Evolutionary conservation across 768 basidiomycete species (phyloP), one percentile per base, ranked within the genome.

Genomic region (Xerocomellus intermedius): DNA sequence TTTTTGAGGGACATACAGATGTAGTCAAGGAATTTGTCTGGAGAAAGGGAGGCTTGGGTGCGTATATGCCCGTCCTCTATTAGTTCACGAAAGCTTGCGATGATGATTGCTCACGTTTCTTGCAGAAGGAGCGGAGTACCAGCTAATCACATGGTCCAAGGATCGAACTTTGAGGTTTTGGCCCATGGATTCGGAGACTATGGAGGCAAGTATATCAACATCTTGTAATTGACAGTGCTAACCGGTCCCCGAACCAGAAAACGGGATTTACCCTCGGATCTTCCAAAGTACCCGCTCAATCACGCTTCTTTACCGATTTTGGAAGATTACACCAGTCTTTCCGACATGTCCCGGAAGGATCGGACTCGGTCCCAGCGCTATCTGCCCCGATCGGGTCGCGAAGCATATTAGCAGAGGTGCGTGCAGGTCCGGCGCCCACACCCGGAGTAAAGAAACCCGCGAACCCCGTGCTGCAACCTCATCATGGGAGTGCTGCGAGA

Each of bases 1-100:
- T 77, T 8, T 96, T 95, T 60, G 88, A 91, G 61, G 94, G 94
- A 0, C 94, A 96, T 71, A 82, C 84, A 0, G 94, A 96, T 59
- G 92, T 94, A 2, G 96, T 98, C 19, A 97, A 96, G 65, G 96
- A 99, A 73, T 99, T 96, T 68, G 94, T 99, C 2, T 99, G 97
- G 97, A 77, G 97, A 56, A 83, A 79, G 64, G 81, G 86, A 3
- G 80, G 79, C 6, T 62, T 73, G 58, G 84, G 87, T 84, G 19
- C 71, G 66, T 48, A 12, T 36, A 0, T 32, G 2, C 5, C 22
- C 6, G 2, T 16, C n/a, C 17, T 30, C 3, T 17, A 4, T 22
- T 35, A 13, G 30, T 42, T 10, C 14, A 17, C 12, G 19, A 6
- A 21, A 38, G 19, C 24, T 30, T 21, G 8, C 32, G 12, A 12